phyloP scores from a whole-genome alignment of 805 yeast species.

The Clavispora carvajalis region DNA sequence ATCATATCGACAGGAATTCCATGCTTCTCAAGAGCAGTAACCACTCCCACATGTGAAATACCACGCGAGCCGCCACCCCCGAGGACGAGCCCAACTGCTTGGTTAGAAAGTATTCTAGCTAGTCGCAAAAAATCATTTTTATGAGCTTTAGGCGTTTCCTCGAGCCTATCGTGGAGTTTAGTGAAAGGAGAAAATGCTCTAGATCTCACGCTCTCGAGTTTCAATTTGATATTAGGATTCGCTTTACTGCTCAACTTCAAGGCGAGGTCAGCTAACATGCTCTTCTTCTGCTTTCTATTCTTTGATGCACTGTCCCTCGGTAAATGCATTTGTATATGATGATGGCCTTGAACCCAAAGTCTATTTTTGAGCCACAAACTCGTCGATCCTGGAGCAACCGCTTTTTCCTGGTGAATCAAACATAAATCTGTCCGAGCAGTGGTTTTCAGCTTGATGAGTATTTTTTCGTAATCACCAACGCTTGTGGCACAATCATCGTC shows the following conservation, averaged over 20 bases:
- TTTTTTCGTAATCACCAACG: conserved; percentile 80
- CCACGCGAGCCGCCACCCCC: conserved; percentile 99
- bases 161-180: conserved; percentile 20
- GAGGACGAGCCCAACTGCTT: conserved; percentile 87
- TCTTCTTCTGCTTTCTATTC: conserved; percentile 14
- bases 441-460: conserved; percentile 68
- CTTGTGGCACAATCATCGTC: conserved; percentile 52
- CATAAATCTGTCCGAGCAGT: conserved; percentile 86
- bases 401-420: conserved; percentile 75
- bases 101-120: conserved; percentile 86
- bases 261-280: conserved; percentile 32
- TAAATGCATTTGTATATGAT: conserved; percentile 73
- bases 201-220: conserved; percentile 29
- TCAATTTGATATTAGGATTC: conserved; percentile 28
- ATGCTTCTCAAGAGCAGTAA: conserved; percentile 83
- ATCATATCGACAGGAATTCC: conserved; percentile 92
- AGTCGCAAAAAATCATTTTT: conserved; percentile 77
- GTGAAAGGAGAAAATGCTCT: conserved; percentile 24
- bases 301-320: conserved; percentile 17
- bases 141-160: conserved; percentile 14
- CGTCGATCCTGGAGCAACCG: conserved; percentile 81
- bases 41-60: conserved; percentile 83
- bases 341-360: conserved; percentile 90
- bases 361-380: conserved; percentile 79
- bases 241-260: conserved; percentile 27